Base-by-base conservation (phyloP, 1,284 basidiomycete genomes). In the Agroathelia rolfsii region DNA sequence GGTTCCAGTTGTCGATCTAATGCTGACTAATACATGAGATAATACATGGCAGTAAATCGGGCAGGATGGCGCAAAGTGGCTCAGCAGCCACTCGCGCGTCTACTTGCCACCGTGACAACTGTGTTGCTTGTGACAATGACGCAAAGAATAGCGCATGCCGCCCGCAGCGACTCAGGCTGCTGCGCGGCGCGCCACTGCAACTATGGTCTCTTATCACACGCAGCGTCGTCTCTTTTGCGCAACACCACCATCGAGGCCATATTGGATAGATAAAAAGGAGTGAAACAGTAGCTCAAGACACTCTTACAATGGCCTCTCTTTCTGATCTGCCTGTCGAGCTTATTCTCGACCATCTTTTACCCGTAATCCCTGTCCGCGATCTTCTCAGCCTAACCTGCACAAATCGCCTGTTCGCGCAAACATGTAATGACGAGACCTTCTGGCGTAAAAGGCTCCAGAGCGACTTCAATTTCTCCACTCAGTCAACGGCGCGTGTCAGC, bases 381-480 rank as follows among this genome's bases (percentile, higher is more conserved):
- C 55, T 90, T 9, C 53, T 76, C 2, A 56, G 55, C 27, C 61
- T 90, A 4, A 66, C 64, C 6, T 57, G 55, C 9, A 74, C 76
- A 2, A 74, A 63, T 53, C 73, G 64, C 42, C 64, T 66, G 47
- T 76, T 83, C 44, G 59, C 68, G 10, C 33, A 49, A 5, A 45
- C 83, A 12, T 70, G 70, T 44, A 62, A 69, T n/a, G 85, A 90
- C 50, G 77, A 87, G 28, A 72, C 73, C 0, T 69, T 89, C 39
- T 92, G 87, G 87, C 78, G 77, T 45, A 62, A 67, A 19, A 80
- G 73, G 43, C 64, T 86, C 6, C 51, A 67, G 22, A 49, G 55
- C n/a, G 87, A 92, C 50, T 90, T 78, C 61, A 82, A 87, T 48
- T 88, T 86, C 48, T 65, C 73, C 9, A 71, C 72, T 4, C 61